A percentile compares a stretch with the other conserved stretches of the same genome.
Evolutionary conservation across 2,329 filamentous ascomycete species (phyloP).

Genomic region (Diaporthe vexans): DNA sequence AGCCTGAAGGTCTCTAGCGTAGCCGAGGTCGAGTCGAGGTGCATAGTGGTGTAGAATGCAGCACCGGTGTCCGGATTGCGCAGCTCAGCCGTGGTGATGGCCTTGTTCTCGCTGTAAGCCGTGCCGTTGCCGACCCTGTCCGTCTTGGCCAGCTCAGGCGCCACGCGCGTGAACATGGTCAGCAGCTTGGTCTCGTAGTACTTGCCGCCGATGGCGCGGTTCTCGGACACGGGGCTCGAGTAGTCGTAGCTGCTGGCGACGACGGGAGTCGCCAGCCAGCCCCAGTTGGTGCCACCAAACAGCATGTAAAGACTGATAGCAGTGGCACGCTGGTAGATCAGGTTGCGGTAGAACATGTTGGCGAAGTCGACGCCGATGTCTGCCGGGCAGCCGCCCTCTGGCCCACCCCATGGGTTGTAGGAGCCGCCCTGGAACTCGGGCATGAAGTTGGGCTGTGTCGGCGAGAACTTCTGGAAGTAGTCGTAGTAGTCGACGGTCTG

Average conservation of each 20-base stretch:
- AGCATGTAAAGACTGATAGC: conserved; percentile 75
- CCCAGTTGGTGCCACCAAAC: conserved; percentile 76
- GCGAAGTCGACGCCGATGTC: conserved; percentile 72
- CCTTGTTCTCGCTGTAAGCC: conserved; percentile 63
- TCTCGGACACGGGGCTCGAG: conserved; percentile 72
- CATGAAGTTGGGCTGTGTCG: conserved; percentile 66
- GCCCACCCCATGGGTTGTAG: conserved; percentile 74
- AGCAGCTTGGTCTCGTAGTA: conserved; percentile 75
- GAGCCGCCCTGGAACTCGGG: conserved; percentile 72
- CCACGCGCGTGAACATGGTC: conserved; percentile 70
- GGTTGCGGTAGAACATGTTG: conserved; percentile 74
- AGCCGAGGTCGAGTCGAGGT: conserved; percentile 65
- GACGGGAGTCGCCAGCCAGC: conserved; percentile 68
- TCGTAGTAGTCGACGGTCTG: conserved; percentile 44
- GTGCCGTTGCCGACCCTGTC: conserved; percentile 63
- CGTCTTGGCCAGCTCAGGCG: conserved; percentile 68
- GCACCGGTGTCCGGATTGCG: conserved; percentile 70
- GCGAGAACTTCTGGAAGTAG: conserved; percentile 51
- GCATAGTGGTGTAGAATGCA: conserved; percentile 71
- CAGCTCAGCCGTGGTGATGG: conserved; percentile 68
- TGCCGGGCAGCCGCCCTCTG: conserved; percentile 65
- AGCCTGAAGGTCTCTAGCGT: conserved; percentile 68
- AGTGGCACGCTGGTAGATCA: conserved; percentile 71
- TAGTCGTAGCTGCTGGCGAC: conserved; percentile 75
- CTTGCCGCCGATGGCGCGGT: conserved; percentile 69